Conservation (phyloP, 805 yeast species). For the Candida andamanensis region DNA sequence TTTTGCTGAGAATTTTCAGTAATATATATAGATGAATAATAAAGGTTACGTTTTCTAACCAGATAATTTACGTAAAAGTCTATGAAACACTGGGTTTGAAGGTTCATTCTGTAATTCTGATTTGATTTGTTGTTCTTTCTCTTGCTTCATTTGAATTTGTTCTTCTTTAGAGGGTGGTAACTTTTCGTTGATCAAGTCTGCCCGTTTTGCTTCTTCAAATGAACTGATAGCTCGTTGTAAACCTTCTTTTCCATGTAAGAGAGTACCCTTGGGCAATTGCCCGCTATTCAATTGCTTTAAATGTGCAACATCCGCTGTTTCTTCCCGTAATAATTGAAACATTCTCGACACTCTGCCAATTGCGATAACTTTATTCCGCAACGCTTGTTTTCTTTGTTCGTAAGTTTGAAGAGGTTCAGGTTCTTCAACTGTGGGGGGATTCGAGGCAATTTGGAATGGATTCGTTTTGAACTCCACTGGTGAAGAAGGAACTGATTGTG, state of each 20-base stretch:
- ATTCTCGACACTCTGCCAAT: slow-evolving; percentile 94
- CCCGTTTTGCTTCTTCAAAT: slow-evolving; percentile 78
- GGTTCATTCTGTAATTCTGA: slow-evolving; percentile 27
- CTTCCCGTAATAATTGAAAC: slow-evolving; percentile 85
- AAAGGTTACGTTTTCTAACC: no score
- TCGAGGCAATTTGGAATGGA: slow-evolving; percentile 4
- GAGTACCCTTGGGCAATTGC: slow-evolving; percentile 78
- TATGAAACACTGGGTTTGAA: slow-evolving; percentile 33
- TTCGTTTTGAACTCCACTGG: slow-evolving; percentile 9
- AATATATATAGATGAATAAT: no score
- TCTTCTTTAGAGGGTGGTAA: slow-evolving; percentile 78
- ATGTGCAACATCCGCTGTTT: slow-evolving; percentile 78
- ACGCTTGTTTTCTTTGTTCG: slow-evolving; percentile 42
- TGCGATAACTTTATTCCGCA: slow-evolving; percentile 85
- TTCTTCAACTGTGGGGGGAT: slow-evolving; percentile 2
- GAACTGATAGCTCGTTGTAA: slow-evolving; percentile 61
- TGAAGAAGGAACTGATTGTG: slow-evolving; percentile 15
- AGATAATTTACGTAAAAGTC: slow-evolving; percentile 35
- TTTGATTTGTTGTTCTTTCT: slow-evolving; percentile 40
- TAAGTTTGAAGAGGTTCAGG: slow-evolving; percentile 10
- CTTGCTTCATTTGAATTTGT: slow-evolving; percentile 38
- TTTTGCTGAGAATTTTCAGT: background rate
- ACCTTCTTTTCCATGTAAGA: slow-evolving; percentile 79
- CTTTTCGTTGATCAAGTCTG: slow-evolving; percentile 80
- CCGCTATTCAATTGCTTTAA: slow-evolving; percentile 71